phyloP scores from a whole-genome alignment of 495 filamentous ascomycete genomes.

The Cetradonia linearis region DNA sequence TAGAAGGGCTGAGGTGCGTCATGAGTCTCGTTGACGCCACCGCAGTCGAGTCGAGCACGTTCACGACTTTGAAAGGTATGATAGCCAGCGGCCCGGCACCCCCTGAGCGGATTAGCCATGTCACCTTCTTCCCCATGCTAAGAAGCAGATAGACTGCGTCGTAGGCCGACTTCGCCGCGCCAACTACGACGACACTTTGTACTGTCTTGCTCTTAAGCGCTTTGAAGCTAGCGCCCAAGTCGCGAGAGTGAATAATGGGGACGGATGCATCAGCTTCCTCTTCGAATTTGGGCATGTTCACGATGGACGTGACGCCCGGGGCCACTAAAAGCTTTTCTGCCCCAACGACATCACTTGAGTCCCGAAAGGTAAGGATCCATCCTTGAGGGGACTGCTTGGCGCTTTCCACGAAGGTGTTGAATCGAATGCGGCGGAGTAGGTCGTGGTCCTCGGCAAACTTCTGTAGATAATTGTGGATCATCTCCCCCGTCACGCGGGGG shows the following conservation, averaged over 20 bases:
- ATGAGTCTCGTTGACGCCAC: slow-evolving; percentile 18
- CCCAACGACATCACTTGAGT: not conserved
- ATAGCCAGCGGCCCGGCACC: no score
- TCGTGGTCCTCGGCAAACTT: slow-evolving; percentile 27
- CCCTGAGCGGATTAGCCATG: no score
- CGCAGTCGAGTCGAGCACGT: no score
- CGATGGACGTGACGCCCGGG: slow-evolving; percentile 18
- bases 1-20: slow-evolving; percentile 21
- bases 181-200: slow-evolving; percentile 22
- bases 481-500: slow-evolving; percentile 6
- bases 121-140: slow-evolving; percentile 30
- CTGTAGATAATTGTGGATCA: slow-evolving; percentile 25
- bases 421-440: slow-evolving; percentile 22
- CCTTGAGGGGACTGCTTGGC: slow-evolving; percentile 13
- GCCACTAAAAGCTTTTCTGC: slow-evolving; percentile 15
- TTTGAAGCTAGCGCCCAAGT: not conserved
- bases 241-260: slow-evolving; percentile 16
- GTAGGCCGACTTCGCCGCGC: slow-evolving; percentile 28
- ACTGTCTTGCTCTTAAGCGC: not conserved
- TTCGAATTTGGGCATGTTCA: slow-evolving; percentile 9
- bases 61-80: no score
- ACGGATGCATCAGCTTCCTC: slow-evolving; percentile 1
- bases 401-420: slow-evolving; percentile 21
- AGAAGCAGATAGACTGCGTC: slow-evolving; percentile 25
- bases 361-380: slow-evolving; percentile 12